Conservation (phyloP, 106 monocot species). For the Chionographis japonica region DNA sequence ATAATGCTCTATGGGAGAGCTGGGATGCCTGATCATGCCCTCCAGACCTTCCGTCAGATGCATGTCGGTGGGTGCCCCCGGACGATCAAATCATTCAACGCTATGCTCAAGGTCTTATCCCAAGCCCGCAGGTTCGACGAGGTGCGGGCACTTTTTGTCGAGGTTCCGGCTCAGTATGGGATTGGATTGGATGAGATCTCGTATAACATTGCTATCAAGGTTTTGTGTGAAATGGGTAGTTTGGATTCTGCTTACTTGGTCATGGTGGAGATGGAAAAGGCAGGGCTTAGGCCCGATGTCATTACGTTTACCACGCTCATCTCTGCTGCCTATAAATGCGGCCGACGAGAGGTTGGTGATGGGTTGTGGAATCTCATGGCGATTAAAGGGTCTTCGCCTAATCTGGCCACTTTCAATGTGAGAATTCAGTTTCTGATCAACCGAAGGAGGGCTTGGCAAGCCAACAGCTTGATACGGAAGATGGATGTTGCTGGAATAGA, state of each 20-base stretch:
- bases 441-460: slow-evolving; percentile 63
- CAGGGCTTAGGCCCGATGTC: slow-evolving; percentile 60
- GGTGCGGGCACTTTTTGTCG: slow-evolving; percentile 22
- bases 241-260: slow-evolving; percentile 56
- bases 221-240: slow-evolving; percentile 47
- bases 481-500: slow-evolving; percentile 51
- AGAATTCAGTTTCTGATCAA: slow-evolving; percentile 85
- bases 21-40: slow-evolving; percentile 70
- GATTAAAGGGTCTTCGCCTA: slow-evolving; percentile 61
- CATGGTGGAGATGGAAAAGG: slow-evolving; percentile 75
- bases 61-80: slow-evolving; percentile 54
- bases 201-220: slow-evolving; percentile 70
- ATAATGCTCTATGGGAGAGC: slow-evolving; percentile 78
- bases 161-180: slow-evolving; percentile 33
- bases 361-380: slow-evolving; percentile 98
- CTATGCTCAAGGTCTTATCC: slow-evolving; percentile 62
- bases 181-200: slow-evolving; percentile 74
- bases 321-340: slow-evolving; percentile 64
- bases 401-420: slow-evolving; percentile 80
- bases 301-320: slow-evolving; percentile 88
- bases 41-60: slow-evolving; percentile 65
- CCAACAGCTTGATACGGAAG: slow-evolving; percentile 51
- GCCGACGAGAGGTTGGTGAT: slow-evolving; percentile 66
- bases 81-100: slow-evolving; percentile 90
- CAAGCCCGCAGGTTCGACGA: slow-evolving; percentile 35